phyloP scores from a whole-genome alignment of 352 stramenopile genomes.

The Globisporangium paddicum region DNA sequence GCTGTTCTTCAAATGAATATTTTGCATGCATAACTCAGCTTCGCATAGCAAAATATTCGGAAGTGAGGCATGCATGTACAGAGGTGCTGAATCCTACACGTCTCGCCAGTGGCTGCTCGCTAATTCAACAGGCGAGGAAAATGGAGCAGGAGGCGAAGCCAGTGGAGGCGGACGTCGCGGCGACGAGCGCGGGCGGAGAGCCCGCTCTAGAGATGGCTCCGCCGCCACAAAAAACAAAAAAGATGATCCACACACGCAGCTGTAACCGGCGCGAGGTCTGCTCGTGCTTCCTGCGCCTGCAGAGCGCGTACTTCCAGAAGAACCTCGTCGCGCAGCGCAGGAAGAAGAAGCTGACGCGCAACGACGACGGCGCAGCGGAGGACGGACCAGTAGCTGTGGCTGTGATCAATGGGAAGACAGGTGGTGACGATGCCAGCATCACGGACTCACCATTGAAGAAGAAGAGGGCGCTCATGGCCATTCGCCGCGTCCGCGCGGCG shows the following conservation, averaged over 20 bases:
- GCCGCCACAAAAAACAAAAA: constrained; percentile 3
- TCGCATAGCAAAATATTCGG: too few species aligned
- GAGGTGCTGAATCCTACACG: too few species aligned
- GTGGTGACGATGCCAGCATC: background rate
- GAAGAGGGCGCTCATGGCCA: constrained; percentile 3
- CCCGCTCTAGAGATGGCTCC: background rate
- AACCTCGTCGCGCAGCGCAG: constrained; percentile 38
- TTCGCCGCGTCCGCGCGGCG: constrained; percentile 20
- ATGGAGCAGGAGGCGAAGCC: constrained; percentile 4
- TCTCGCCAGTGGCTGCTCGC: too few species aligned
- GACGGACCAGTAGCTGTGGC: background rate
- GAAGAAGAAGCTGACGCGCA: constrained; percentile 29
- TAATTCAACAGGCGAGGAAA: too few species aligned
- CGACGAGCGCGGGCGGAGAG: background rate
- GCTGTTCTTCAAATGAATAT: too few species aligned
- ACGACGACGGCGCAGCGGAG: background rate
- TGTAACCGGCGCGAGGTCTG: constrained; percentile 65
- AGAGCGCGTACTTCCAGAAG: constrained; percentile 67
- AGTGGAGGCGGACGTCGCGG: constrained; percentile 6
- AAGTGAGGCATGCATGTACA: too few species aligned
- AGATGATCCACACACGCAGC: constrained; percentile 45
- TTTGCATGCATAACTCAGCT: too few species aligned
- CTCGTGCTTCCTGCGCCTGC: constrained; percentile 59
- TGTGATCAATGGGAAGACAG: background rate
- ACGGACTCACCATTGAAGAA: background rate